Evolutionary conservation across 352 stramenopile genomes (phyloP), one percentile per base, ranked within the genome.

Genomic region (Pythium diclinum): DNA sequence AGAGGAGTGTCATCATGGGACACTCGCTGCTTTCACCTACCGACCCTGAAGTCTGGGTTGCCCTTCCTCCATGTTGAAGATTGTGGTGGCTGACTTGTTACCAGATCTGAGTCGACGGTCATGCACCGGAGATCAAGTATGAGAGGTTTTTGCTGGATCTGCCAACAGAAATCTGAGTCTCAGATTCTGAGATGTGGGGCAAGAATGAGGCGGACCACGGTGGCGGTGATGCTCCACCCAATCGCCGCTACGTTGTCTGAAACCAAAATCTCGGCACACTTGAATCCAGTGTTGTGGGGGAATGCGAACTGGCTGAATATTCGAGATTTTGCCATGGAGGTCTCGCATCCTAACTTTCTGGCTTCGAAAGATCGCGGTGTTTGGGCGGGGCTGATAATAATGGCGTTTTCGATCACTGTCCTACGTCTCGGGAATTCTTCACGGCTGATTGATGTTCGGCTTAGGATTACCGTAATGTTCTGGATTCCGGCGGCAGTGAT

Each of bases 101-200:
- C 52, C 52, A 47, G 40, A 47, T 47, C 40, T 47, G 40, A 47
- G 40, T 47, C 40, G 40, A 47, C 40, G 2, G 11, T 13, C 40
- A 19, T 47, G 40, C 40, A 47, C 40, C 40, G 40, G 40, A 19
- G 40, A 47, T 47, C 6, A 47, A 47, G 17, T 47, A 47, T 65
- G 19, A 30, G 14, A n/a, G 46, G 61, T 23, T 34, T 68, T 63
- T 53, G 54, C 61, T 28, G 25, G 25, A 28, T 28, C 25, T 3
- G 25, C 25, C 25, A 28, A 28, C 25, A 28, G 25, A 69, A 48
- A 69, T 69, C 63, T 69, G 63, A 69, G 63, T 69, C 63, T 16
- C 14, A n/a, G 36, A 44, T 59, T 60, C 54, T 68, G 62, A 68
- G 62, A 68, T 68, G 47, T 54, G 52, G 54, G 47, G 44, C 32